These are phyloP conservation scores for Suillus cothurnatus DNA, from an alignment of 768 basidiomycete genomes.

Conservation along the genomic window DNA sequence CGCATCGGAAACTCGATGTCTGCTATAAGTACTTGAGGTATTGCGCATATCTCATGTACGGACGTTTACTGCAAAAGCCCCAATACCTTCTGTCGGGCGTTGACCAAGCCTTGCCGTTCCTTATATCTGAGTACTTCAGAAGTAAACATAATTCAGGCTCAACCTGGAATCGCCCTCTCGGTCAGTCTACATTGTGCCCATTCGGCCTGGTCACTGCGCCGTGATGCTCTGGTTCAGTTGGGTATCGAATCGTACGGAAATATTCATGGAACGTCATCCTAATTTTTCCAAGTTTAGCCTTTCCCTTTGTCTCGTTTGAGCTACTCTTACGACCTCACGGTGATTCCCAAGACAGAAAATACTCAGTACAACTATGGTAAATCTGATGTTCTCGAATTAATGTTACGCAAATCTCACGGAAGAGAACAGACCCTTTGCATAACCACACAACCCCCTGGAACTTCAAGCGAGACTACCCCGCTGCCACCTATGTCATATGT, in stretches of 20 bases:
- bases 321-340: neutral
- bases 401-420: neutral
- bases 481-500: conserved; percentile 55
- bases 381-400: neutral
- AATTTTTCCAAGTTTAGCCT: conserved; percentile 47
- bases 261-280: conserved; percentile 48
- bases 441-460: conserved; percentile 64
- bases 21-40: conserved; percentile 37
- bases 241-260: conserved; percentile 56
- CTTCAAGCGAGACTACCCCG: conserved; percentile 48
- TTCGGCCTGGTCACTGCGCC: neutral
- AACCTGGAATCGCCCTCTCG: conserved; percentile 54
- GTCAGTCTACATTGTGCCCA: conserved; percentile 26
- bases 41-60: neutral
- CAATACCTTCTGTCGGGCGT: conserved; percentile 56
- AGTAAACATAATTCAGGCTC: conserved; percentile 56
- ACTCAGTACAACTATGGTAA: conserved; percentile 48
- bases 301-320: conserved; percentile 1
- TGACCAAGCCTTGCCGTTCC: conserved; percentile 58
- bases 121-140: conserved; percentile 51
- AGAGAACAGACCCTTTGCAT: conserved; percentile 39
- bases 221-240: conserved; percentile 25
- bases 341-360: conserved; percentile 49
- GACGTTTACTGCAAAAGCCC: conserved; percentile 38
- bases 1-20: conserved; percentile 63